phyloP scores from a whole-genome alignment of 805 yeast species.

The Diddensiella santjacobensis region DNA sequence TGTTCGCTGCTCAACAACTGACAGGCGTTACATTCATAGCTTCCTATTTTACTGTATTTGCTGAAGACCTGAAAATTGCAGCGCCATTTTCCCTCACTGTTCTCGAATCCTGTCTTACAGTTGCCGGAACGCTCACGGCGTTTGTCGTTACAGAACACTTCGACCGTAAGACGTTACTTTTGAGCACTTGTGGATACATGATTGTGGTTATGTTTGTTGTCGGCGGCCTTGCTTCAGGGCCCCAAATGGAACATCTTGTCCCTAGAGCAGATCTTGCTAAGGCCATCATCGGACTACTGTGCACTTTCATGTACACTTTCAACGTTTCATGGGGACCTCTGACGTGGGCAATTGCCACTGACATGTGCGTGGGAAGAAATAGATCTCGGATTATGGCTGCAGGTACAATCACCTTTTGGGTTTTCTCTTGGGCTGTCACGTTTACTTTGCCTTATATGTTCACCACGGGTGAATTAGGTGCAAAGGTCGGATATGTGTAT shows the following conservation, averaged over 20 bases:
- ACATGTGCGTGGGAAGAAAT: conserved; percentile 11
- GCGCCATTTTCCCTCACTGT: conserved; percentile 8
- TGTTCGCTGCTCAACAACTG: conserved; percentile 13
- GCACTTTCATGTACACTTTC: conserved; percentile 8
- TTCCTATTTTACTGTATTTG: conserved; percentile 13
- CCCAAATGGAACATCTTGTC: conserved; percentile 4
- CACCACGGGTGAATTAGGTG: conserved; percentile 12
- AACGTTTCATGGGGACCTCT: conserved; percentile 12
- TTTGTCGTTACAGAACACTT: conserved; percentile 5
- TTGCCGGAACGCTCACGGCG: conserved; percentile 5
- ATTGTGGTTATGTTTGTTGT: conserved; percentile 8
- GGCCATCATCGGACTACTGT: conserved; percentile 3
- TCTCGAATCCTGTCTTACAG: neutral
- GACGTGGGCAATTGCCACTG: conserved; percentile 12
- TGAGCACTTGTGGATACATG: conserved; percentile 6
- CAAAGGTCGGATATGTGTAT: conserved; percentile 13
- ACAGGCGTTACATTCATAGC: conserved; percentile 13
- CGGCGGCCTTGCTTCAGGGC: conserved; percentile 8
- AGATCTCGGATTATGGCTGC: conserved; percentile 10
- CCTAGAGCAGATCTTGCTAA: conserved; percentile 6
- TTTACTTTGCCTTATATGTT: conserved; percentile 16
- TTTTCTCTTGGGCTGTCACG: conserved; percentile 16
- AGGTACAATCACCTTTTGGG: conserved; percentile 14
- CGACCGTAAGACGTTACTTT: conserved; percentile 3
- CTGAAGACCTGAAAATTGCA: conserved; percentile 6